A percentile compares a stretch with the other conserved stretches of the same genome.
Conservation (phyloP, 2,329 filamentous ascomycete genomes). For the Orbilia javanica region DNA sequence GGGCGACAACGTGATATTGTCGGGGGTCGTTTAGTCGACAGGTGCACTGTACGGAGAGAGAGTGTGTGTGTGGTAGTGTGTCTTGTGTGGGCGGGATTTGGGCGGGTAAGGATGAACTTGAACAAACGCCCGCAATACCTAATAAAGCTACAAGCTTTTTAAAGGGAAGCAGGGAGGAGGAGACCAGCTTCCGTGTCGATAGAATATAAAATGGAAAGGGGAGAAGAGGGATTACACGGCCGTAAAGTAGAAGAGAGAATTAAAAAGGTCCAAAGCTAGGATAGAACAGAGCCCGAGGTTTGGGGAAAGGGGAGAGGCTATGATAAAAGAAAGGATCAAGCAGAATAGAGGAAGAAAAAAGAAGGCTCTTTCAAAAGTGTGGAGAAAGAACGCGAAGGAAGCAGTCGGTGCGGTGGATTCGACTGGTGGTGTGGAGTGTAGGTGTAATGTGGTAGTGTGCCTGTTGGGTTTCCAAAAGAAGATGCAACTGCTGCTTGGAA, state of each 20-base stretch:
- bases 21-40: constrained; percentile 25
- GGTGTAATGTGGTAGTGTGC: no score
- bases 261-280: constrained; percentile 4
- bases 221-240: constrained; percentile 22
- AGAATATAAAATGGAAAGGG: constrained; percentile 44
- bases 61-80: background rate
- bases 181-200: constrained; percentile 59
- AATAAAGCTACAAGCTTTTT: constrained; percentile 1
- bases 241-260: constrained; percentile 34
- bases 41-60: no score
- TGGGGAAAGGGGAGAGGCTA: background rate
- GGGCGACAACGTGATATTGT: constrained; percentile 31
- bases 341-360: background rate
- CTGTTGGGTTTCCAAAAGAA: background rate
- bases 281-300: constrained; percentile 7
- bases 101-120: constrained; percentile 35
- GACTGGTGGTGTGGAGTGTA: no score
- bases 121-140: constrained; percentile 17
- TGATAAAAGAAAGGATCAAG: constrained; percentile 7
- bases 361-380: constrained; percentile 28
- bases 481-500: constrained; percentile 3
- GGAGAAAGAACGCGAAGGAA: constrained; percentile 27
- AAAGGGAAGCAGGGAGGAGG: constrained; percentile 60
- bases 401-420: background rate
- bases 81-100: constrained; percentile 28